phyloP scores from a whole-genome alignment of 176 grass and related monocot species.

The Canna indica region DNA sequence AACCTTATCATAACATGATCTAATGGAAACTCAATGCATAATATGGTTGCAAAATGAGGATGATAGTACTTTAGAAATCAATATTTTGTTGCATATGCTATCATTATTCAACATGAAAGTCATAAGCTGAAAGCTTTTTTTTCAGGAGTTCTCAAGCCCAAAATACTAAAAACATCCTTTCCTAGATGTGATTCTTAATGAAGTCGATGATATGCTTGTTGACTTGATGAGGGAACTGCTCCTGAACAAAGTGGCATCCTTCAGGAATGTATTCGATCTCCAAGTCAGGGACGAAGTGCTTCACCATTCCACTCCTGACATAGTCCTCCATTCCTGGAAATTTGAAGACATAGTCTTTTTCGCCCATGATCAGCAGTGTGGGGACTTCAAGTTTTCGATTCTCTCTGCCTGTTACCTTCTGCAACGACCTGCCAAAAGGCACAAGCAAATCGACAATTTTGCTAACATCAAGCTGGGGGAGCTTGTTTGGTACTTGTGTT shows the following conservation, averaged over 20 bases:
- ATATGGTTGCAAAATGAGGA: no score
- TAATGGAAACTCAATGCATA: no score
- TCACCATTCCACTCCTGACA: constrained; percentile 26
- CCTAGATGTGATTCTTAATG: constrained; percentile 33
- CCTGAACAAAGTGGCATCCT: constrained; percentile 54
- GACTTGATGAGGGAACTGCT: constrained; percentile 57
- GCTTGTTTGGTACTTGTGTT: neutral
- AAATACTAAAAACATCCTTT: no score
- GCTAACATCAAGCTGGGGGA: neutral
- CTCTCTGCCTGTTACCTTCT: neutral
- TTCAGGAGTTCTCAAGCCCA: no score
- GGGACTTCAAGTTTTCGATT: constrained; percentile 27
- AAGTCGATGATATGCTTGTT: constrained; percentile 43
- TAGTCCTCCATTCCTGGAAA: constrained; percentile 22
- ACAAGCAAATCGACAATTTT: no score
- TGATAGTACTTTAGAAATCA: no score
- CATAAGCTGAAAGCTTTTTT: no score
- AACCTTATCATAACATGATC: no score
- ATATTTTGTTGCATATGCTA: no score
- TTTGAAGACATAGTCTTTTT: constrained; percentile 31
- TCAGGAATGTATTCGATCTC: constrained; percentile 50
- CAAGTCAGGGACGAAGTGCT: constrained; percentile 36
- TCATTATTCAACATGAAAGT: no score
- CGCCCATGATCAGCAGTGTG: constrained; percentile 31
- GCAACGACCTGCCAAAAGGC: constrained; percentile 14